Percentiles rank a stretch among this genome's conserved stretches.
These are phyloP conservation scores for Monosporascus sp. DNA, from an alignment of 2,329 filamentous ascomycete species.

Conservation along the genomic window DNA sequence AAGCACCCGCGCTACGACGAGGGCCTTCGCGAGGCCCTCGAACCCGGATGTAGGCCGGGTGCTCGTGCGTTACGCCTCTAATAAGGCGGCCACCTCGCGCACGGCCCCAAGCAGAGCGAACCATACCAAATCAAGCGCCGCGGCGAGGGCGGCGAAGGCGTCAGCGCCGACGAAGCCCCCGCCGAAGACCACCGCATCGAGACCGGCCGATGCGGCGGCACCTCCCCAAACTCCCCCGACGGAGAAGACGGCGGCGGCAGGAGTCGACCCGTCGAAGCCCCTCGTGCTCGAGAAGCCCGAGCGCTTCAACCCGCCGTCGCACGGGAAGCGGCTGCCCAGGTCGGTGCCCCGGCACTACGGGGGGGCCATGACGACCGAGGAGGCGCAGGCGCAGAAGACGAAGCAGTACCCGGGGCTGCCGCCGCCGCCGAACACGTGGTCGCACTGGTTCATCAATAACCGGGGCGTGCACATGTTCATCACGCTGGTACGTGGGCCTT, in stretches of 20 bases:
- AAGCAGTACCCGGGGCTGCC: constrained; percentile 86
- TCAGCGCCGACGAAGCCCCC: constrained; percentile 19
- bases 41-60: constrained; percentile 21
- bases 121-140: constrained; percentile 33
- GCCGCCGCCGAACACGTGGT: constrained; percentile 74
- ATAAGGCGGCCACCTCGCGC: constrained; percentile 15
- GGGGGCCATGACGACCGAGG: constrained; percentile 59
- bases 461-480: constrained; percentile 73
- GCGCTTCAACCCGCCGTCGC: constrained; percentile 88
- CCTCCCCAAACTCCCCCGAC: constrained; percentile 5
- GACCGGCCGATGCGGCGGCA: constrained; percentile 6
- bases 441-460: constrained; percentile 80
- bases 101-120: constrained; percentile 39
- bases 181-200: constrained; percentile 7
- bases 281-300: constrained; percentile 79
- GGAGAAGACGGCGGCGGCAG: constrained; percentile 1
- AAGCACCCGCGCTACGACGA: constrained; percentile 10
- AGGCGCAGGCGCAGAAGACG: constrained; percentile 59
- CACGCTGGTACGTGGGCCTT: constrained; percentile 59
- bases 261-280: constrained; percentile 42
- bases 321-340: constrained; percentile 61
- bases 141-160: constrained; percentile 16
- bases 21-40: constrained; percentile 20
- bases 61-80: constrained; percentile 31
- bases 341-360: constrained; percentile 64